Conservation (phyloP, 352 stramenopile genomes). For the Halophytophthora batemanensis region DNA sequence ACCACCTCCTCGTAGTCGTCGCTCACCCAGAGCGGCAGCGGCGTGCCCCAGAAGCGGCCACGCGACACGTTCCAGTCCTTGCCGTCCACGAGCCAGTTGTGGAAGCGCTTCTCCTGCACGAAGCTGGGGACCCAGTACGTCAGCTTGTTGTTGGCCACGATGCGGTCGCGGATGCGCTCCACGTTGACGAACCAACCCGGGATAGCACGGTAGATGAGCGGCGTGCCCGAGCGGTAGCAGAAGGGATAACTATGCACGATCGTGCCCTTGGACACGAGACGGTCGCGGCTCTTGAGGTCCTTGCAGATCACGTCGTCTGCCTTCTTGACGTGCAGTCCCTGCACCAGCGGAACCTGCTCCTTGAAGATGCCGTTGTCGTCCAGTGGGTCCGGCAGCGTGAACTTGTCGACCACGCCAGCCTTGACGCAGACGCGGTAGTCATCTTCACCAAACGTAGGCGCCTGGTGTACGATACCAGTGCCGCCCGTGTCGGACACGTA, state of each 20-base stretch:
- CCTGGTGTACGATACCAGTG: slow-evolving; percentile 98
- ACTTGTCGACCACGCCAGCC: slow-evolving; percentile 94
- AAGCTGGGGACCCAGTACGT: slow-evolving; percentile 85
- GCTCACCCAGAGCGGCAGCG: slow-evolving; percentile 98
- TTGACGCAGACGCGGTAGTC: slow-evolving; percentile 99
- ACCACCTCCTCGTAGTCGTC: slow-evolving; percentile 98
- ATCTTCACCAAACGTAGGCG: slow-evolving; percentile 99
- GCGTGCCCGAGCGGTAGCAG: slow-evolving; percentile 99
- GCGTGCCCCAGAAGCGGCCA: slow-evolving; percentile 99
- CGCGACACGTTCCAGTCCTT: slow-evolving; percentile 99
- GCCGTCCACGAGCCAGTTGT: slow-evolving; percentile 99
- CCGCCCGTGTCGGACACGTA: slow-evolving; percentile 98
- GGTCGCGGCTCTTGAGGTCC: slow-evolving; percentile 91
- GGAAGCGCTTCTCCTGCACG: slow-evolving; percentile 99
- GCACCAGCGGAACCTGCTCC: slow-evolving; percentile 88
- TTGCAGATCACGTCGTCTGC: slow-evolving; percentile 96
- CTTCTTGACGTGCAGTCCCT: slow-evolving; percentile 97
- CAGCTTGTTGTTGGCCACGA: slow-evolving; percentile 88
- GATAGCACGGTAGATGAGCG: slow-evolving; percentile 99
- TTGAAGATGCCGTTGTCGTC: slow-evolving; percentile 97
- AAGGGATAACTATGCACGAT: slow-evolving; percentile 99
- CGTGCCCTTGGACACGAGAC: slow-evolving; percentile 96
- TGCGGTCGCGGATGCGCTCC: slow-evolving; percentile 96
- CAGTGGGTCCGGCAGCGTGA: slow-evolving; percentile 94
- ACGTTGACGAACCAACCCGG: slow-evolving; percentile 99